These are phyloP conservation scores for Murraya koenigii DNA, from an alignment of 345 rosid species.

Conservation along the genomic window DNA sequence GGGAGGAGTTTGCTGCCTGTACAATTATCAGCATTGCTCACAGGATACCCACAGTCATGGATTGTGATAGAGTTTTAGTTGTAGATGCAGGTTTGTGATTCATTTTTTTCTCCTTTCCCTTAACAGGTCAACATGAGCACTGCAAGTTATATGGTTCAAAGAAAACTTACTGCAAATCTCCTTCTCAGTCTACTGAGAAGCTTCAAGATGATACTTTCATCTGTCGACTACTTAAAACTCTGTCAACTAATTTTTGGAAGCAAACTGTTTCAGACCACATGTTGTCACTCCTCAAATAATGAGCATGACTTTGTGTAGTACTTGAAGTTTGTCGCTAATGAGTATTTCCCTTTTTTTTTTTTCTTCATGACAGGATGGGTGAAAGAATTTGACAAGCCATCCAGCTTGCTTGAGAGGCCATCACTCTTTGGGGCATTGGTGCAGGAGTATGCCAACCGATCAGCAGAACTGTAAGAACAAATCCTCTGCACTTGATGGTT, in stretches of 20 bases:
- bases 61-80: conserved; percentile 84
- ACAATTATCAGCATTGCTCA: conserved; percentile 96
- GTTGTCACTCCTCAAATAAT: neutral
- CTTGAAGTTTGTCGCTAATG: neutral
- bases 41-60: conserved; percentile 97
- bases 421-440: conserved; percentile 81
- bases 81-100: conserved; percentile 60
- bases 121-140: neutral
- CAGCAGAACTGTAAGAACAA: conserved; percentile 50
- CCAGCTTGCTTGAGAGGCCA: conserved; percentile 58
- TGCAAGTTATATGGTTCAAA: neutral
- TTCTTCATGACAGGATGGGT: conserved; percentile 49
- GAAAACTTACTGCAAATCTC: neutral
- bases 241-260: neutral
- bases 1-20: conserved; percentile 80
- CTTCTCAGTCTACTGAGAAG: neutral
- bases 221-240: neutral
- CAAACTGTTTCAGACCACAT: neutral
- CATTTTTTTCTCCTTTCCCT: neutral
- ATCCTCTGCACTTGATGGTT: neutral
- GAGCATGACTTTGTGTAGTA: neutral
- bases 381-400: conserved; percentile 77
- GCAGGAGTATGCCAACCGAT: conserved; percentile 89
- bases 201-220: neutral
- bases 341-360: neutral